Conservation (phyloP, 75 land plant species). For the Cunninghamia lanceolata region DNA sequence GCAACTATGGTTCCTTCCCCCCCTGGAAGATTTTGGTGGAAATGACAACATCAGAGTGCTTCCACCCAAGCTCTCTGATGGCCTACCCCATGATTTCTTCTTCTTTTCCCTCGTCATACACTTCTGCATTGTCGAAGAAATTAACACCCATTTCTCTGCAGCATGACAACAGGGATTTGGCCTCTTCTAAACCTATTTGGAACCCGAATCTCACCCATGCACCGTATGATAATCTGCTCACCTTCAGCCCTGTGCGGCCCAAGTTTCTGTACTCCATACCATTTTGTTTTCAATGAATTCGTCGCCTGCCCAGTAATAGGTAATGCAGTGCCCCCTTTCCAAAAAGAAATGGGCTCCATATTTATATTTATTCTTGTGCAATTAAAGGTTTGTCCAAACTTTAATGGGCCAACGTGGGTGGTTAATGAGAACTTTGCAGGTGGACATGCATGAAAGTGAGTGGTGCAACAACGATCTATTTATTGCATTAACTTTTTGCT, state of each 20-base stretch:
- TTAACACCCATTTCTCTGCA: conserved; percentile 22
- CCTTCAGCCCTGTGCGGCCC: conserved; percentile 48
- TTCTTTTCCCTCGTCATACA: conserved; percentile 18
- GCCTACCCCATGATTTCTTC: conserved; percentile 31
- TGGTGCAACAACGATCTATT: too few relatives aligned
- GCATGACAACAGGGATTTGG: conserved; percentile 17
- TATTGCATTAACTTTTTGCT: too few relatives aligned
- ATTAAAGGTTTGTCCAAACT: too few relatives aligned
- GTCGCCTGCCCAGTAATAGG: not conserved
- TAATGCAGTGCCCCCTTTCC: not conserved
- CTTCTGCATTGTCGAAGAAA: conserved; percentile 29
- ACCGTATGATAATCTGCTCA: conserved; percentile 27
- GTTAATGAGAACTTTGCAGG: too few relatives aligned
- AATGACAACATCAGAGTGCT: conserved; percentile 23
- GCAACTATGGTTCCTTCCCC: conserved; percentile 39
- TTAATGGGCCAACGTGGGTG: too few relatives aligned
- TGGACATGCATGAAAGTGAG: too few relatives aligned
- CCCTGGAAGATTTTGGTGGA: conserved; percentile 29
- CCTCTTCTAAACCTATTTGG: conserved; percentile 20
- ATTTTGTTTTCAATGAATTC: not conserved
- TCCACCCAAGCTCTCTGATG: conserved; percentile 24
- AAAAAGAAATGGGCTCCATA: too few relatives aligned
- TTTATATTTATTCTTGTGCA: too few relatives aligned
- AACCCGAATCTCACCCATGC: conserved; percentile 24
- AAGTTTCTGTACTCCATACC: conserved; percentile 43